phyloP scores from a whole-genome alignment of 2,329 filamentous ascomycete genomes.

The Ciborinia camelliae region DNA sequence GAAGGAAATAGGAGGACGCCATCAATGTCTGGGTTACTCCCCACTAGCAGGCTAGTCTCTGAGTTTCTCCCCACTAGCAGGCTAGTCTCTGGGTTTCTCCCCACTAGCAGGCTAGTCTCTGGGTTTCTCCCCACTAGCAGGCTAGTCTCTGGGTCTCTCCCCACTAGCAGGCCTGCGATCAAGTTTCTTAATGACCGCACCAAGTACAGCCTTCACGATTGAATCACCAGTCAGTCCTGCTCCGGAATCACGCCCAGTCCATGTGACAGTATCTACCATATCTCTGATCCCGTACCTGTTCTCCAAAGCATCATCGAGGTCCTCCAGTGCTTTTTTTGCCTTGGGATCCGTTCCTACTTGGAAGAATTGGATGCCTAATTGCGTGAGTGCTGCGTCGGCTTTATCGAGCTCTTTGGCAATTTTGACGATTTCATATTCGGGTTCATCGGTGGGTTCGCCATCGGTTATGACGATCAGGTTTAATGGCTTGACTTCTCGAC shows the following conservation, averaged over 20 bases:
- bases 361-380: constrained; percentile 94
- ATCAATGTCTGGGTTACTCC: constrained; percentile 15
- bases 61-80: constrained; percentile 31
- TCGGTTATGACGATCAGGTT: constrained; percentile 95
- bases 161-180: constrained; percentile 47
- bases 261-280: constrained; percentile 89
- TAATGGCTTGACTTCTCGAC: constrained; percentile 63
- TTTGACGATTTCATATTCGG: constrained; percentile 64
- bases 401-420: constrained; percentile 68
- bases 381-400: constrained; percentile 68
- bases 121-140: too few relatives aligned
- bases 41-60: constrained; percentile 31
- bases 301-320: constrained; percentile 71
- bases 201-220: constrained; percentile 79
- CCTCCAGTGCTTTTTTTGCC: constrained; percentile 62
- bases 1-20: not conserved
- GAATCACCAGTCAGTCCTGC: constrained; percentile 59
- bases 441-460: constrained; percentile 76
- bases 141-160: too few relatives aligned
- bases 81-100: too few relatives aligned
- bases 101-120: constrained; percentile 29
- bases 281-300: constrained; percentile 63
- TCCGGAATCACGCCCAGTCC: constrained; percentile 46
- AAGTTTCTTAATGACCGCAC: constrained; percentile 65
- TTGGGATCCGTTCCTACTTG: constrained; percentile 74